phyloP scores from a whole-genome alignment of 805 yeast species.

The Saccharomycopsis fermentans region DNA sequence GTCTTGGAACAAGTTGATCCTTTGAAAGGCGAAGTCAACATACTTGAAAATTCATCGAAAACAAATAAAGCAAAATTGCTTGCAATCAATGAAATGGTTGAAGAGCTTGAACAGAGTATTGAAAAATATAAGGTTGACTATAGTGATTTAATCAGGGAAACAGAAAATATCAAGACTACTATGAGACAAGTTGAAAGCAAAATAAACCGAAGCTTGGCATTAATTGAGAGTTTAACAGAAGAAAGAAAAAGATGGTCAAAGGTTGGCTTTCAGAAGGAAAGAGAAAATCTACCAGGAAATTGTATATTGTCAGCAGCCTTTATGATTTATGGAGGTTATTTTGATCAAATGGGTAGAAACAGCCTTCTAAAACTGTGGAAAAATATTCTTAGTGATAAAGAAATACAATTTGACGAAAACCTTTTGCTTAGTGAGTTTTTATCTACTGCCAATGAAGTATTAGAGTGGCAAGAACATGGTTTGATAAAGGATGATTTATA shows the following conservation, averaged over 20 bases:
- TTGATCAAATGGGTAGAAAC: constrained; percentile 40
- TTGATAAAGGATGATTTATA: constrained; percentile 50
- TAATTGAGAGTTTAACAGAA: constrained; percentile 51
- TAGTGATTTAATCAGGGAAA: constrained; percentile 64
- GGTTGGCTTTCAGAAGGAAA: constrained; percentile 35
- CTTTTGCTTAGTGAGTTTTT: constrained; percentile 30
- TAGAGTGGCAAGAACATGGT: constrained; percentile 44
- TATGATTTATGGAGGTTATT: constrained; percentile 48
- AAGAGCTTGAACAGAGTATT: constrained; percentile 60
- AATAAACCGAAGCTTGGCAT: constrained; percentile 48
- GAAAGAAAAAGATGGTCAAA: constrained; percentile 73
- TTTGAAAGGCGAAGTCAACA: constrained; percentile 49
- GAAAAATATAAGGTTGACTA: constrained; percentile 58
- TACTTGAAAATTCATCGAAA: constrained; percentile 48
- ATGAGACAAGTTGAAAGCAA: constrained; percentile 52
- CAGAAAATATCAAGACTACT: constrained; percentile 64
- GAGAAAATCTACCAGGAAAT: constrained; percentile 50
- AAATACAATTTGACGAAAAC: constrained; percentile 32
- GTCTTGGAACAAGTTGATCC: constrained; percentile 70
- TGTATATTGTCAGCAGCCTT: constrained; percentile 54
- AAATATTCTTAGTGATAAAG: constrained; percentile 25
- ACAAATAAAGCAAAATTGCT: constrained; percentile 57
- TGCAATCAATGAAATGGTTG: constrained; percentile 76
- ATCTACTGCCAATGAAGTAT: constrained; percentile 30
- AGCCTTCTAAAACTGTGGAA: constrained; percentile 30